Percentiles rank a stretch among this genome's conserved stretches.
Evolutionary conservation across 2,329 filamentous ascomycete genomes (phyloP).

Genomic region (Microcyclosporella mali): DNA sequence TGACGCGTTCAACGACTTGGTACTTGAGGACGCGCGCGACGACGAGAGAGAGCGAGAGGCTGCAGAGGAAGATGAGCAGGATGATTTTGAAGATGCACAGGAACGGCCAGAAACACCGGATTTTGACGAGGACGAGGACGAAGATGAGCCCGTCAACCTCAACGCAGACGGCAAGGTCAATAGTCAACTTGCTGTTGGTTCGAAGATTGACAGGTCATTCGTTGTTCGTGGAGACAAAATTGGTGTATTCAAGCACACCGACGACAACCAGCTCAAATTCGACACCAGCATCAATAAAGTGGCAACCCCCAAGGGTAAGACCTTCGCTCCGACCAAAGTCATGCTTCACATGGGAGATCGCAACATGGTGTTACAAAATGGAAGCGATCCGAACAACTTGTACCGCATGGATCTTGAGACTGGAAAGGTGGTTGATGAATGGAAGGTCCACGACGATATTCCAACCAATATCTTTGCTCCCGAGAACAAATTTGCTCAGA

Average conservation of each 20-base stretch:
- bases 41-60: conserved; percentile 48
- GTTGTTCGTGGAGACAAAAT: conserved; percentile 97
- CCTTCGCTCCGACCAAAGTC: conserved; percentile 92
- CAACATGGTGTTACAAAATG: conserved; percentile 83
- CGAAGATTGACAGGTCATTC: conserved; percentile 94
- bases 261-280: conserved; percentile 88
- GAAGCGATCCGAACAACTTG: conserved; percentile 75
- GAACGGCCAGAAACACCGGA: conserved; percentile 66
- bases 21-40: conserved; percentile 71
- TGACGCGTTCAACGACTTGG: conserved; percentile 90
- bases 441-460: conserved; percentile 97
- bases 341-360: conserved; percentile 90
- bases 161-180: conserved; percentile 79
- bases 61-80: conserved; percentile 51
- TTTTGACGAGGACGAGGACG: conserved; percentile 65
- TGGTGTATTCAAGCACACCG: conserved; percentile 94
- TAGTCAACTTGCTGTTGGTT: conserved; percentile 89
- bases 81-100: conserved; percentile 57
- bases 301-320: conserved; percentile 74
- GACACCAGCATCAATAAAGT: conserved; percentile 97
- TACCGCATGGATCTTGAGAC: conserved; percentile 98
- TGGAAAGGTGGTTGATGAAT: conserved; percentile 96
- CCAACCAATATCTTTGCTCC: conserved; percentile 86
- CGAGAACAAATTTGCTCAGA: conserved; percentile 95
- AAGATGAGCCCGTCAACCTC: conserved; percentile 67